Evolutionary conservation across 345 rosid genomes (phyloP), one percentile per base, ranked within the genome.

Genomic region (Brassica napus): DNA sequence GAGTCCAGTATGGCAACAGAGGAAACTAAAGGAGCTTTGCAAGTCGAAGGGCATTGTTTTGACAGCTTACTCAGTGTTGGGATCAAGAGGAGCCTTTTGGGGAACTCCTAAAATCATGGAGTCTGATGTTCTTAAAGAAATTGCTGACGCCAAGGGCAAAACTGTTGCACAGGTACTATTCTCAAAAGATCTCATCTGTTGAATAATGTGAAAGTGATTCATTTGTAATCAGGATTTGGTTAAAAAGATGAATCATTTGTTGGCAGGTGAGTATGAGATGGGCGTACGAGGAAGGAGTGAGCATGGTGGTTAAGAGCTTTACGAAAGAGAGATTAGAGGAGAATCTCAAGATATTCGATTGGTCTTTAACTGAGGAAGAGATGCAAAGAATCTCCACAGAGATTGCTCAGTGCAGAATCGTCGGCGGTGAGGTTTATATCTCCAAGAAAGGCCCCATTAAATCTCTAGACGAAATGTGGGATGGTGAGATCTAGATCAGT

Each of bases 1-100:
- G 67, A 90, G 88, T 87, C 98, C 98, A 60, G 68, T 87, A 5
- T 92, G 96, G 97, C 93, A 90, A 83, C 98, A 94, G 70, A 88
- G 78, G 70, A 85, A 85, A 71, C 82, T 88, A 10, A 88, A 81
- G 75, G 90, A 89, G 58, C 83, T 90, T 81, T 92, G 92, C 75
- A 78, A 84, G 58, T 82, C 55, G 4, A 87, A 88, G 3, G 89
- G 85, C 10, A 80, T 94, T 24, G 74, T 81, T 15, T 54, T 90
- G 72, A 83, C 89, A 7, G 92, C 92, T 69, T 94, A 87, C 60
- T 87, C 94, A 4, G 86, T 86, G 68, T 74, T 90, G 60, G 97
- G 93, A 79, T 87, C 92, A 1, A 74, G 64, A 81, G 94, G 91
- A 6, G 88, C 90, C 18, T 21, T 81, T 23, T 88, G 93, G 90